These are phyloP conservation scores for Fusarium nisikadoi DNA, from an alignment of 2,329 filamentous ascomycete genomes.

Conservation along the genomic window DNA sequence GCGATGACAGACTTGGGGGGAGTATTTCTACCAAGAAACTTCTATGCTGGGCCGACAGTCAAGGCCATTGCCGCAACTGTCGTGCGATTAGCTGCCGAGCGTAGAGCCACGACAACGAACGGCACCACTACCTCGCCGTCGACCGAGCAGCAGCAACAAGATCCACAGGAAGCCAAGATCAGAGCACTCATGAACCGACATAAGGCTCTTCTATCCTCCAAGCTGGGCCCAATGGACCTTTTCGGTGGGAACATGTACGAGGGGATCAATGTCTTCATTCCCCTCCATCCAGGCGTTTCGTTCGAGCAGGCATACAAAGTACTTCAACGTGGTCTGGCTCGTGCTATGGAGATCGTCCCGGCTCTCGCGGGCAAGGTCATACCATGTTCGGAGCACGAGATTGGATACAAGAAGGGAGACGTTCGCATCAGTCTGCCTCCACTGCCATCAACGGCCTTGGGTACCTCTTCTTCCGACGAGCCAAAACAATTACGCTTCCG, in stretches of 20 bases:
- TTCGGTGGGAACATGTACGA: neutral
- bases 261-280: neutral
- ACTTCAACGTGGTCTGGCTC: neutral
- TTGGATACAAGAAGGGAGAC: neutral
- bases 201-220: neutral
- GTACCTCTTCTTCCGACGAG: rapidly evolving
- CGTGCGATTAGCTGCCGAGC: neutral
- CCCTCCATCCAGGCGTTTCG: neutral
- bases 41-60: neutral
- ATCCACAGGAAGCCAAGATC: neutral
- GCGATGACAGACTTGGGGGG: too few species aligned
- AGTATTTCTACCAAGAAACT: neutral
- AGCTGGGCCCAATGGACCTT: neutral
- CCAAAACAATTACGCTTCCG: neutral
- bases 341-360: neutral
- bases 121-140: neutral
- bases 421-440: neutral
- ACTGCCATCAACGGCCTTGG: neutral
- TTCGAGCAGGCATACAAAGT: neutral
- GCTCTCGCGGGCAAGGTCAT: neutral
- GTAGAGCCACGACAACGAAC: neutral
- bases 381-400: neutral
- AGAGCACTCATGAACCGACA: neutral
- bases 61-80: neutral
- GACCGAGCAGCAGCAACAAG: neutral